Evolutionary conservation across 108 stramenopile species (phyloP).

Genomic region (Cyclotella atomus): DNA sequence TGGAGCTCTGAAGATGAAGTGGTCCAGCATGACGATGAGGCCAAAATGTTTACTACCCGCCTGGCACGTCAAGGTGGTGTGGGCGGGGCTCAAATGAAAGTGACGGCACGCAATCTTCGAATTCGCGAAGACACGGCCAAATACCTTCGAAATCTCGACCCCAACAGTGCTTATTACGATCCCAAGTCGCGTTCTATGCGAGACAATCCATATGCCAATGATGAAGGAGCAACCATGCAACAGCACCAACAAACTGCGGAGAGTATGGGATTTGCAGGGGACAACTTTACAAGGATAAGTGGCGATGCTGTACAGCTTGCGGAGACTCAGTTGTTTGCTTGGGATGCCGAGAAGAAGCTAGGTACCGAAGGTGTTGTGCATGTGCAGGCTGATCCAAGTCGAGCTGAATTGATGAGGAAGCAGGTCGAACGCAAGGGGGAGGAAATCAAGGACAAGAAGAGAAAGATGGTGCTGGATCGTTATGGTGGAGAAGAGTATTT

Average conservation of each 20-base stretch:
- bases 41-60: slow-evolving; percentile 89
- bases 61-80: slow-evolving; percentile 97
- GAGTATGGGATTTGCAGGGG: slow-evolving; percentile 90
- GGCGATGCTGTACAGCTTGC: slow-evolving; percentile 93
- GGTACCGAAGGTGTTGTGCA: slow-evolving; percentile 77
- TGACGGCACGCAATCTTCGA: slow-evolving; percentile 96
- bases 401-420: slow-evolving; percentile 91
- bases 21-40: slow-evolving; percentile 85
- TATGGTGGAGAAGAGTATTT: slow-evolving; percentile 94
- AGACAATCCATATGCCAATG: slow-evolving; percentile 95
- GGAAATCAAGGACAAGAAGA: slow-evolving; percentile 76
- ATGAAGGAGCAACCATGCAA: slow-evolving; percentile 43
- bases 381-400: slow-evolving; percentile 95
- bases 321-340: slow-evolving; percentile 94
- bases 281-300: slow-evolving; percentile 94
- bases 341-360: slow-evolving; percentile 91
- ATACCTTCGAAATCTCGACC: slow-evolving; percentile 96
- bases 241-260: slow-evolving; percentile 53
- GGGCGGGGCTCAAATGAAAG: slow-evolving; percentile 98
- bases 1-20: slow-evolving; percentile 71
- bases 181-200: slow-evolving; percentile 97
- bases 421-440: slow-evolving; percentile 80
- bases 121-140: slow-evolving; percentile 99
- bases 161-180: slow-evolving; percentile 95
- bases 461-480: slow-evolving; percentile 89